Conservation (phyloP, 768 basidiomycete genomes). For the Leucocoprinus sp. region DNA sequence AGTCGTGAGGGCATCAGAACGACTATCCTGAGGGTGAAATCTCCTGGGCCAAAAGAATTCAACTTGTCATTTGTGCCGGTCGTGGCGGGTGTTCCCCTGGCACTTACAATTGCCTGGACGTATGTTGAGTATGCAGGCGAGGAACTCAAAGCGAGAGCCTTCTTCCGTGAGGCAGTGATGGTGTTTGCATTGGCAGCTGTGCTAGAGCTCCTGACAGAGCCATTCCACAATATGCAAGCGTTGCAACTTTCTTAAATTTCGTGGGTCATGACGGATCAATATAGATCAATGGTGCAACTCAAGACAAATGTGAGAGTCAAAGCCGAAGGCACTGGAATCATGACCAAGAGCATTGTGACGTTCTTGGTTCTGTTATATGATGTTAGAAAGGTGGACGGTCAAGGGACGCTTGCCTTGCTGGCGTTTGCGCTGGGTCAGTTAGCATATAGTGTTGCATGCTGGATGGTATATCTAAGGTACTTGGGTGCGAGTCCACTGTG, state of each 20-base stretch:
- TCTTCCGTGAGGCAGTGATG: slow-evolving; percentile 53
- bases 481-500: slow-evolving; percentile 22
- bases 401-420: slow-evolving; percentile 50
- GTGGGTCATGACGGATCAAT: neutral
- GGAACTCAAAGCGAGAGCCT: slow-evolving; percentile 50
- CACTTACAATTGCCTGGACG: slow-evolving; percentile 38
- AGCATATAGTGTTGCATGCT: slow-evolving; percentile 54
- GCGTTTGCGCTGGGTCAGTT: slow-evolving; percentile 87
- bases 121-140: slow-evolving; percentile 49
- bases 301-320: slow-evolving; percentile 65
- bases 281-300: slow-evolving; percentile 59
- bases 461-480: slow-evolving; percentile 44
- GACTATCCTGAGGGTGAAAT: slow-evolving; percentile 59
- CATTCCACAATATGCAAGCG: slow-evolving; percentile 65
- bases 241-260: neutral
- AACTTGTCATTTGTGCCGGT: slow-evolving; percentile 62
- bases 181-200: slow-evolving; percentile 72
- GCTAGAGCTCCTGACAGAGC: slow-evolving; percentile 75
- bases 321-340: slow-evolving; percentile 82
- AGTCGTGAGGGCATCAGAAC: slow-evolving; percentile 90
- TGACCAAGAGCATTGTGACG: slow-evolving; percentile 63
- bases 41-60: slow-evolving; percentile 11
- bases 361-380: slow-evolving; percentile 57
- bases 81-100: slow-evolving; percentile 58
- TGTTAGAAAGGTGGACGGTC: slow-evolving; percentile 16